Conservation (phyloP, 1,284 basidiomycete genomes). For the Butyriboletus appendiculatus region DNA sequence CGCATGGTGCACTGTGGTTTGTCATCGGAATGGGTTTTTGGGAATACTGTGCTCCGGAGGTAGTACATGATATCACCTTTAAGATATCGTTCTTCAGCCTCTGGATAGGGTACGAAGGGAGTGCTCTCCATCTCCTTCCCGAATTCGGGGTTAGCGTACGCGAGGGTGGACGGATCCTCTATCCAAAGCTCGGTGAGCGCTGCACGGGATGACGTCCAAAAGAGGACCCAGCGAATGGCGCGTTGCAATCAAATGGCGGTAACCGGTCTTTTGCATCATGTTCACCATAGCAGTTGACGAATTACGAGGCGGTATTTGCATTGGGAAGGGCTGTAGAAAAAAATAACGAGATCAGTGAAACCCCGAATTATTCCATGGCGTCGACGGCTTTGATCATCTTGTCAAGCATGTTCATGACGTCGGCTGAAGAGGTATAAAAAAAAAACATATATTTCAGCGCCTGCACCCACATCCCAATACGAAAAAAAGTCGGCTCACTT, state of each 20-base stretch:
- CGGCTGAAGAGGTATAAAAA: no score
- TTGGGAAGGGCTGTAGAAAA: slow-evolving; percentile 30
- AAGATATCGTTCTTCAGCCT: background rate
- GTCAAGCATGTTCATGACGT: no score
- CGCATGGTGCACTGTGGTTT: no score
- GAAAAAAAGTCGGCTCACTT: no score
- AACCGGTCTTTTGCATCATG: slow-evolving; percentile 34
- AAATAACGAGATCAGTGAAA: background rate
- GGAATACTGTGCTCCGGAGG: background rate
- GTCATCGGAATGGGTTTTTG: background rate
- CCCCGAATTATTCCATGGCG: background rate
- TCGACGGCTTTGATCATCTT: no score
- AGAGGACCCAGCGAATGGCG: slow-evolving; percentile 25
- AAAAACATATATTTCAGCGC: no score
- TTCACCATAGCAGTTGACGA: slow-evolving; percentile 36
- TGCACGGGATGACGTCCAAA: slow-evolving; percentile 16
- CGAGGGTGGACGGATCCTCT: no score
- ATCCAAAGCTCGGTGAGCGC: no score
- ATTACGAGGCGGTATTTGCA: slow-evolving; percentile 37
- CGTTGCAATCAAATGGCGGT: slow-evolving; percentile 35
- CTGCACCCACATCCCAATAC: no score
- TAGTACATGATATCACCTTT: background rate
- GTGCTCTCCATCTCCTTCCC: background rate
- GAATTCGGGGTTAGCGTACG: no score
- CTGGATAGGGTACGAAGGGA: background rate